A percentile compares a stretch with the other conserved stretches of the same genome.
phyloP scores from a whole-genome alignment of 1,284 basidiomycete species.

The Dichomitus squalens region DNA sequence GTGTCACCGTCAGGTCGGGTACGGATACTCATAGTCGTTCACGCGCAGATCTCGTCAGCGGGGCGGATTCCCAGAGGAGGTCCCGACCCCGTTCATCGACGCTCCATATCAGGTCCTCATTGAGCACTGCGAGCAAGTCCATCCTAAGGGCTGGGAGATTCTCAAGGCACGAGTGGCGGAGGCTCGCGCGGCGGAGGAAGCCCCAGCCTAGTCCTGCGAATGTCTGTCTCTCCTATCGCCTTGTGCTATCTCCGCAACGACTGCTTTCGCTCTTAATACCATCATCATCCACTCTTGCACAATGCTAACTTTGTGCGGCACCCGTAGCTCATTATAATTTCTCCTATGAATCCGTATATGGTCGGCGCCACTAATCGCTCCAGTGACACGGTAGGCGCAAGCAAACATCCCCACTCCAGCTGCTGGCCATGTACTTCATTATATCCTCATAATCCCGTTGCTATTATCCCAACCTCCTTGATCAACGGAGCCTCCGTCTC shows the following conservation, averaged over 20 bases:
- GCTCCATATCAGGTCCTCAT: conserved; percentile 34
- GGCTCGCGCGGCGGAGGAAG: conserved; percentile 9
- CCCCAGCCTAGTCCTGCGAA: neutral
- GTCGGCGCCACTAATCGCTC: no score
- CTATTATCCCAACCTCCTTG: no score
- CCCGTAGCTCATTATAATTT: no score
- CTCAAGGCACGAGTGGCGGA: conserved; percentile 19
- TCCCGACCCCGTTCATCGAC: conserved; percentile 34
- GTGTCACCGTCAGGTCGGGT: neutral
- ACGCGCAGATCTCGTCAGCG: conserved; percentile 35
- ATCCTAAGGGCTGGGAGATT: conserved; percentile 28
- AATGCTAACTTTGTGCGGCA: no score
- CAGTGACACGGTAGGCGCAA: no score
- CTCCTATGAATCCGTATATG: no score
- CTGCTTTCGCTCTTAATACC: neutral
- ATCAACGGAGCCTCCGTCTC: no score
- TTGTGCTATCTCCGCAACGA: neutral
- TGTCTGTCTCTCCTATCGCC: neutral
- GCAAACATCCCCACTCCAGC: no score
- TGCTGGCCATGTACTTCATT: neutral
- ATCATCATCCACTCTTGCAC: no score
- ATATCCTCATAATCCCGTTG: neutral
- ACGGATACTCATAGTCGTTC: neutral
- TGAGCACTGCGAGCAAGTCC: conserved; percentile 27
- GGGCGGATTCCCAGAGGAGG: conserved; percentile 30